Percentiles rank a stretch among this genome's conserved stretches.
These are phyloP conservation scores for Mentha longifolia DNA, from an alignment of 257 asterid genomes.

Conservation along the genomic window DNA sequence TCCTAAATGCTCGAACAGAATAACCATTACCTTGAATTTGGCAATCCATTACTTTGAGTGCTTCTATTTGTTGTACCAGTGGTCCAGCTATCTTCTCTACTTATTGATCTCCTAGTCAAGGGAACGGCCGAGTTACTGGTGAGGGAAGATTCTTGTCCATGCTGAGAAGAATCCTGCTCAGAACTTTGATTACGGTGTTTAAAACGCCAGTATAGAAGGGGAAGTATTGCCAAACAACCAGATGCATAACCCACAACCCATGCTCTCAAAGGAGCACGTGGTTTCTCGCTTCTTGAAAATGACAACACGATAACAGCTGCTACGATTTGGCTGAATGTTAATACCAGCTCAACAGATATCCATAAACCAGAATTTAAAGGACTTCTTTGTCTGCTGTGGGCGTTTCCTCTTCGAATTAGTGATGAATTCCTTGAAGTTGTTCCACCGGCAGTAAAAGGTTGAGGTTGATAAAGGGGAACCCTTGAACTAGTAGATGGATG, in stretches of 20 bases:
- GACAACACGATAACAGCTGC: constrained; percentile 79
- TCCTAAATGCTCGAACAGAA: background rate
- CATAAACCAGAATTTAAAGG: constrained; percentile 82
- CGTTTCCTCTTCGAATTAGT: constrained; percentile 64
- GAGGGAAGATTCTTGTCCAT: constrained; percentile 54
- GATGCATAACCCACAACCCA: constrained; percentile 93
- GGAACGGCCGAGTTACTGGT: constrained; percentile 50
- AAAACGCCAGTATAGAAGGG: constrained; percentile 91
- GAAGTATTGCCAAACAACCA: constrained; percentile 85
- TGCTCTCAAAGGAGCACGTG: constrained; percentile 72
- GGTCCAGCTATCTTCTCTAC: constrained; percentile 56
- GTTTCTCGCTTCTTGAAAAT: constrained; percentile 76
- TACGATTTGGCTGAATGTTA: constrained; percentile 81
- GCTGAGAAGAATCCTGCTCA: constrained; percentile 69
- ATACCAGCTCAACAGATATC: constrained; percentile 77
- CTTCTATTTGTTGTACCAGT: constrained; percentile 53
- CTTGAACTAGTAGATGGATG: constrained; percentile 69
- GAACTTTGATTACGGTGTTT: constrained; percentile 69
- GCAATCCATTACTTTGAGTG: constrained; percentile 49
- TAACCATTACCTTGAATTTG: constrained; percentile 63
- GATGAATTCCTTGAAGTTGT: constrained; percentile 67
- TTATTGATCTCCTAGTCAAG: constrained; percentile 53
- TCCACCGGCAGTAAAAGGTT: constrained; percentile 54
- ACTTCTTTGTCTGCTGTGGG: constrained; percentile 73
- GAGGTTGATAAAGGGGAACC: constrained; percentile 56